Percentiles rank a stretch among this genome's conserved stretches.
phyloP scores from a whole-genome alignment of 1,284 basidiomycete species.

The Gomphus sp. region DNA sequence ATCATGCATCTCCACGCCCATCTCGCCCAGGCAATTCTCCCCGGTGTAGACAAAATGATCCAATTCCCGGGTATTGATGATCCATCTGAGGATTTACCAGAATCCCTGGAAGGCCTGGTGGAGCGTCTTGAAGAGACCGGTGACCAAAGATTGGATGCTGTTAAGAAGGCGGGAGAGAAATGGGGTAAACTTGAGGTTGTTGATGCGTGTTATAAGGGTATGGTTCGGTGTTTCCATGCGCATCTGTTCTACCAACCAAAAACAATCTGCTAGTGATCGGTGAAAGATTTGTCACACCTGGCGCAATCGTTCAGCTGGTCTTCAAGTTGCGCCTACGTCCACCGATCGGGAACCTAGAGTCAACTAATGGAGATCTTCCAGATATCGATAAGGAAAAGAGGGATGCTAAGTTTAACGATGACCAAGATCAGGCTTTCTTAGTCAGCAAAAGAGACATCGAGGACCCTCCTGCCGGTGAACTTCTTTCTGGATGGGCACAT shows the following conservation, averaged over 20 bases:
- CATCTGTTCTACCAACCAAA: constrained; percentile 2
- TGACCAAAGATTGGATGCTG: constrained; percentile 46
- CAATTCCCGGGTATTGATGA: constrained; percentile 70
- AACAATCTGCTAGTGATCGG: constrained; percentile 63
- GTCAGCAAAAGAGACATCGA: constrained; percentile 54
- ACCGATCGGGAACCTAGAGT: constrained; percentile 22
- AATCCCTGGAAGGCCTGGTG: constrained; percentile 38
- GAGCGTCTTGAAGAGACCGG: constrained; percentile 43
- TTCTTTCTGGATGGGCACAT: constrained; percentile 61
- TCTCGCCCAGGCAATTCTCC: constrained; percentile 79
- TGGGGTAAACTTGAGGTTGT: constrained; percentile 82
- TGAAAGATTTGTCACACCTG: constrained; percentile 82
- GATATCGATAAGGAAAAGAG: constrained; percentile 44
- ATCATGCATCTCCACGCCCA: constrained; percentile 81
- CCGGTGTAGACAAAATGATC: constrained; percentile 39
- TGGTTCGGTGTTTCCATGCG: neutral
- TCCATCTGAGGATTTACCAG: constrained; percentile 31
- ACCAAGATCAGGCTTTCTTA: constrained; percentile 64
- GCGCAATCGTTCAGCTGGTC: constrained; percentile 82
- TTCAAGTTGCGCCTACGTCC: constrained; percentile 72
- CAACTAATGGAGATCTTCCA: constrained; percentile 25
- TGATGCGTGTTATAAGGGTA: constrained; percentile 84
- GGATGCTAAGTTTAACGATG: constrained; percentile 40
- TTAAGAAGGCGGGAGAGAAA: constrained; percentile 58
- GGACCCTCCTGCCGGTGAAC: constrained; percentile 37